These are phyloP conservation scores for Meyerozyma carpophila DNA, from an alignment of 1,139 yeast genomes.

Conservation along the genomic window DNA sequence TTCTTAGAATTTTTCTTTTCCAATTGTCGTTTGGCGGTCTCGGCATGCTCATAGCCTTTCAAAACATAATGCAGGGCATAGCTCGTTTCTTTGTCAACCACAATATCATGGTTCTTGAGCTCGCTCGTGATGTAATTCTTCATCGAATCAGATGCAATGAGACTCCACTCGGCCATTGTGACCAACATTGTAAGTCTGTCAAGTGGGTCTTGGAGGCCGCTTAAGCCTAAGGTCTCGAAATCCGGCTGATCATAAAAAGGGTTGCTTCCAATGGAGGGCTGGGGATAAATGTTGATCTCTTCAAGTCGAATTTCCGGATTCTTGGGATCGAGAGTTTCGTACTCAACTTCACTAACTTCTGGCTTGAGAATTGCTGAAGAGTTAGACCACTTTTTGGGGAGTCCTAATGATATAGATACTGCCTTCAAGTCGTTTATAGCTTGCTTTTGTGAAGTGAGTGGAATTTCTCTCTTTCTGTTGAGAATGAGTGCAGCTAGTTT, in stretches of 20 bases:
- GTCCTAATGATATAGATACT: constrained; percentile 16
- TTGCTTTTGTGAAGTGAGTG: constrained; percentile 21
- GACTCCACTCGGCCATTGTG: constrained; percentile 45
- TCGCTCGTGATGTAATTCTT: constrained; percentile 29
- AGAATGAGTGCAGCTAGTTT: constrained; percentile 32
- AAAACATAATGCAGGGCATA: constrained; percentile 37
- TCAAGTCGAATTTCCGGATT: constrained; percentile 32
- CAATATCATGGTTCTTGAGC: constrained; percentile 33
- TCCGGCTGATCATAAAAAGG: constrained; percentile 31
- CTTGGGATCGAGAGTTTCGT: constrained; percentile 26
- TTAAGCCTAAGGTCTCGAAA: constrained; percentile 40
- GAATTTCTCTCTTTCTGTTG: constrained; percentile 32
- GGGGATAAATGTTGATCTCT: constrained; percentile 14
- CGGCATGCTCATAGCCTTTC: constrained; percentile 32
- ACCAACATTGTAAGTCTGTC: constrained; percentile 46
- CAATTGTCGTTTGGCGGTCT: constrained; percentile 26
- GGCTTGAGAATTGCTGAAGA: constrained; percentile 9
- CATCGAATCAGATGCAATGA: constrained; percentile 37
- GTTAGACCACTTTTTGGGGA: constrained; percentile 16
- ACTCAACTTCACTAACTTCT: constrained; percentile 9
- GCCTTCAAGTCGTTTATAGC: constrained; percentile 41
- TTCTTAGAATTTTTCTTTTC: constrained; percentile 21
- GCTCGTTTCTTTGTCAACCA: constrained; percentile 41
- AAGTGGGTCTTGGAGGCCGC: constrained; percentile 34
- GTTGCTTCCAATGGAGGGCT: constrained; percentile 15